Conservation (phyloP, 257 asterid species). For the Vinca minor region DNA sequence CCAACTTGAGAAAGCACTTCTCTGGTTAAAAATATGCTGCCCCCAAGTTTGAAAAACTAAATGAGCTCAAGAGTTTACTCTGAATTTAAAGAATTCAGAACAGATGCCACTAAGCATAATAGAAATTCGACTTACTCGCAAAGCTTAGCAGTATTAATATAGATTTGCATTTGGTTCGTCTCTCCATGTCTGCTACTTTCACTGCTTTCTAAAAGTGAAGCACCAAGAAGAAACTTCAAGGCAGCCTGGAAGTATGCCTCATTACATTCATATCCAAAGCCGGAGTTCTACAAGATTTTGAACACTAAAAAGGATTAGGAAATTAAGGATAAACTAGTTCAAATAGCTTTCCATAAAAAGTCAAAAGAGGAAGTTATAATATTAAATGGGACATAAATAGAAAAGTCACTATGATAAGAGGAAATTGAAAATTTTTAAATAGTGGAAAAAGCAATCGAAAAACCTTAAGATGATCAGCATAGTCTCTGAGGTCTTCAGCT, state of each 20-base stretch:
- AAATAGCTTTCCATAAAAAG: slow-evolving; percentile 4
- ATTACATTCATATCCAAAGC: slow-evolving; percentile 66
- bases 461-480: slow-evolving; percentile 80
- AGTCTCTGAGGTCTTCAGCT: slow-evolving; percentile 67
- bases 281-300: slow-evolving; percentile 50
- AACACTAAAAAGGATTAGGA: slow-evolving; percentile 14
- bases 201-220: slow-evolving; percentile 64
- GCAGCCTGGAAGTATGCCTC: slow-evolving; percentile 74
- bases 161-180: slow-evolving; percentile 56
- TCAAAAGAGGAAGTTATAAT: slow-evolving; percentile 2
- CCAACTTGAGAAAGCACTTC: background rate
- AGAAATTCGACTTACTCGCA: slow-evolving; percentile 55
- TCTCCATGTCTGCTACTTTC: slow-evolving; percentile 47
- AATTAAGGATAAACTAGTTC: background rate
- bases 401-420: background rate
- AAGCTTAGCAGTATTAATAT: slow-evolving; percentile 60
- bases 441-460: slow-evolving; percentile 20
- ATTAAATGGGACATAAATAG: background rate
- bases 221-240: slow-evolving; percentile 71
- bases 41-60: background rate
- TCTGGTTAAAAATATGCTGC: background rate
- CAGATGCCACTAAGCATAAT: slow-evolving; percentile 1
- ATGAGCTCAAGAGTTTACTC: background rate
- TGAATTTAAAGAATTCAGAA: background rate
- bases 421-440: background rate